phyloP scores from a whole-genome alignment of 169 alveolate species.

The Plasmodium inui region DNA sequence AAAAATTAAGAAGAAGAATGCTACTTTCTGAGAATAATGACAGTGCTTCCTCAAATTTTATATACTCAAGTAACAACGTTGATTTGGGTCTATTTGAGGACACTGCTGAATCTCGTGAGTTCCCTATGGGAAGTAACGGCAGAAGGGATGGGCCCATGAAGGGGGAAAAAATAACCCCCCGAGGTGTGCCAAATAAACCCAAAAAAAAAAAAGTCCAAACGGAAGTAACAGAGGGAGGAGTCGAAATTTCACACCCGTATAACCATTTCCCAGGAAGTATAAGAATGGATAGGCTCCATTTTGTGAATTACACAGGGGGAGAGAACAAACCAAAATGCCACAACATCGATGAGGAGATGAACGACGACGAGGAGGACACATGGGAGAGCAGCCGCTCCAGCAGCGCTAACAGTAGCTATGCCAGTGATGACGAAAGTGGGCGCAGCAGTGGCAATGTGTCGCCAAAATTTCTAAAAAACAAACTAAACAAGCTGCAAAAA shows the following conservation, averaged over 20 bases:
- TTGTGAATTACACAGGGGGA: not conserved
- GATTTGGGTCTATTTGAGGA: not conserved
- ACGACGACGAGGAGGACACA: not conserved
- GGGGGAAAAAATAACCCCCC: not conserved
- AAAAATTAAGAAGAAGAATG: not conserved
- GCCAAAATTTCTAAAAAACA: conserved; percentile 31
- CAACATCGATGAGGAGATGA: not conserved
- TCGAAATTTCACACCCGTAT: not conserved
- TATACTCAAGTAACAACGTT: not conserved
- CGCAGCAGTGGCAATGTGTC: not conserved
- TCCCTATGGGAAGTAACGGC: not conserved
- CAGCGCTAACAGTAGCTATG: not conserved
- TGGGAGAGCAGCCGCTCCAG: not conserved
- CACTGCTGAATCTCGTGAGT: not conserved
- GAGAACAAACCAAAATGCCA: not conserved
- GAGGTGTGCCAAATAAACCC: not conserved
- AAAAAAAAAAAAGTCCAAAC: not conserved
- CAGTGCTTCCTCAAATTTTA: not conserved
- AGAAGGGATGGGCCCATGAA: not conserved
- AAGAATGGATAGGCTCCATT: not conserved
- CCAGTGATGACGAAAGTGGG: not conserved
- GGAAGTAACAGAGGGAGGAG: not conserved
- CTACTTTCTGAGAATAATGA: not conserved
- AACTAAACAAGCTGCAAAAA: conserved; percentile 40
- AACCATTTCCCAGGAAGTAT: not conserved